These are phyloP conservation scores for Alternaria hordeiaustralica DNA, from an alignment of 2,329 filamentous ascomycete genomes.

Conservation along the genomic window DNA sequence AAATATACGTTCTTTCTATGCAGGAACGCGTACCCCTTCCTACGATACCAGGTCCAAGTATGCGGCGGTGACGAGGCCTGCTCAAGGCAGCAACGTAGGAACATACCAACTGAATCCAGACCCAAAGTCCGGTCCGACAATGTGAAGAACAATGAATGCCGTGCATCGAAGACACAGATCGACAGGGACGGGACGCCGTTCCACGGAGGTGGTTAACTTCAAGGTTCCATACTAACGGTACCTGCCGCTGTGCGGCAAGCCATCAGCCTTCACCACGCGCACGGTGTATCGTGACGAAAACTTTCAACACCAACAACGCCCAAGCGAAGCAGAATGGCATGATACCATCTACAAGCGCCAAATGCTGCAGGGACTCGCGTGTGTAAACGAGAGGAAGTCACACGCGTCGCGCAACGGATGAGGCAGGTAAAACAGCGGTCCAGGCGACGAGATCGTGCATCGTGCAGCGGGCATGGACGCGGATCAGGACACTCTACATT, in stretches of 20 bases:
- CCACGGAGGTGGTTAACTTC: background rate
- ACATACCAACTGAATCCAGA: background rate
- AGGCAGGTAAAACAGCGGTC: constrained; percentile 1
- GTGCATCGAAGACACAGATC: background rate
- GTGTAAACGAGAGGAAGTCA: background rate
- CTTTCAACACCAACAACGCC: background rate
- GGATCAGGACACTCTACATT: background rate
- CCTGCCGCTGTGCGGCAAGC: background rate
- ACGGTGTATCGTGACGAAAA: background rate
- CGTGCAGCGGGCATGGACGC: background rate
- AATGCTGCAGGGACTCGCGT: background rate
- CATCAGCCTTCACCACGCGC: background rate
- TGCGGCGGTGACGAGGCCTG: background rate
- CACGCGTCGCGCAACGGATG: constrained; percentile 1
- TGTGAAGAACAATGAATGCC: background rate
- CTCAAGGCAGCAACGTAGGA: background rate
- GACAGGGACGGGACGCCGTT: constrained; percentile 2
- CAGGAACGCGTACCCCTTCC: constrained; percentile 5
- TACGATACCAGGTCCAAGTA: background rate
- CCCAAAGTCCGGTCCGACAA: background rate
- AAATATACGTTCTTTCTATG: background rate
- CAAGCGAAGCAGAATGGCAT: background rate
- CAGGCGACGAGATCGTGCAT: constrained; percentile 5
- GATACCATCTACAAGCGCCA: background rate
- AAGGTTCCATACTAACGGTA: background rate